Base-by-base conservation (phyloP, 768 basidiomycete species). In the Mycena pura region DNA sequence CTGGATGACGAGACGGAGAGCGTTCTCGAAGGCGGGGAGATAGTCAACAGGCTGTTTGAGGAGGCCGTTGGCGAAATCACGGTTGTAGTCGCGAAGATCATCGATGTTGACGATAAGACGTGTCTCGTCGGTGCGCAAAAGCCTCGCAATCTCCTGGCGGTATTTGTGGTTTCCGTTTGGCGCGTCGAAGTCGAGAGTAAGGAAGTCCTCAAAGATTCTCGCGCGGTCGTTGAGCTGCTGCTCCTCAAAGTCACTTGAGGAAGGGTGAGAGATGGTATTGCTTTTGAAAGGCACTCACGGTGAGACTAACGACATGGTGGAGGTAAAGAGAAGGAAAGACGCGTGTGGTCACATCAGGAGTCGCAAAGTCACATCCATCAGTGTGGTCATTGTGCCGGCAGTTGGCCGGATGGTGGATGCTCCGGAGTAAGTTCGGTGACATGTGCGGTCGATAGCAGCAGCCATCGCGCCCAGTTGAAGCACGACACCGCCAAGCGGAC, bases 41-140 rank as follows among this genome's bases (percentile, higher is more conserved):
- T 85, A 96, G 24, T 92, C 90, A 9, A 87, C 84, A 1, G 97
- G 97, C 34, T 93, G 86, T 72, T 93, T 93, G 54, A 99, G 83
- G 24, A 99, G 82, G 0, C 95, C 94, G 68, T 95, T 90, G 6
- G 93, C 89, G 57, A 87, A 91, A 63, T 93, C 89, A 71, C 95
- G 87, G 73, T 92, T 87, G 74, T 93, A 93, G 76, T 94, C 93
- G 77, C 96, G 90, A 69, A 99, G 78, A 78, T 99, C 95, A 75
- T 99, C 96, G 68, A 99, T 84, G 75, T 97, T 99, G 74, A 99
- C 87, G 68, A 96, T 88, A 69, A 99, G 88, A 74, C 97, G 88
- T 70, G 92, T 89, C 71, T 90, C 87, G 69, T 92, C 90, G 19
- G 83, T 81, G 57, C 91, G 87, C 46, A 98, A 84, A 88, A 98